These are phyloP conservation scores for Pichia exigua DNA, from an alignment of 805 yeast genomes.

Conservation along the genomic window DNA sequence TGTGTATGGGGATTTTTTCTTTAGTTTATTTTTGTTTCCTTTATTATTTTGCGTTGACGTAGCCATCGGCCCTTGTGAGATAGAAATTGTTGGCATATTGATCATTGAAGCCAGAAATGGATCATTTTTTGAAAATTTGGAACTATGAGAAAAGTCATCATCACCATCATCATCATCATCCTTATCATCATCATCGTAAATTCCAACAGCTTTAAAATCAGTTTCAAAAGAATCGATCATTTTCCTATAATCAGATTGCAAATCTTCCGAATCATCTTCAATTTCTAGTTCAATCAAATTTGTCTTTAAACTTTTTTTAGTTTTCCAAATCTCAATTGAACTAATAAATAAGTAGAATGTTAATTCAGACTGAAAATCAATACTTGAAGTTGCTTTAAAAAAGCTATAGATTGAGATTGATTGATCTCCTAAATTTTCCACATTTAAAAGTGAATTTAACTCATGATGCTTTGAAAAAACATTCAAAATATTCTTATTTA, in stretches of 20 bases:
- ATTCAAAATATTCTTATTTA: not conserved
- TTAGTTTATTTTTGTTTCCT: not conserved
- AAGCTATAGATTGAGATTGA: not conserved
- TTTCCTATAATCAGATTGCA: constrained; percentile 6
- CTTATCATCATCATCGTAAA: constrained; percentile 4
- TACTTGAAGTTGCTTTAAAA: not conserved
- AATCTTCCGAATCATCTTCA: not conserved
- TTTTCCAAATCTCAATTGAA: constrained; percentile 4
- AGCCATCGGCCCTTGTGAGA: constrained; percentile 1
- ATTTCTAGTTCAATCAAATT: constrained; percentile 1
- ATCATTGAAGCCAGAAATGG: not conserved
- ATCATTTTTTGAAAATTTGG: not conserved
- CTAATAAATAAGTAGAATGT: constrained; percentile 9
- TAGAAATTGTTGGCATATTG: not conserved
- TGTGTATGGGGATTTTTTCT: not conserved
- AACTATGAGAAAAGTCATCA: too few species aligned
- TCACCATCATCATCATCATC: too few species aligned
- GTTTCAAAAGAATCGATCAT: constrained; percentile 9
- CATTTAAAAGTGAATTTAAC: not conserved
- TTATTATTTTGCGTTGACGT: not conserved
- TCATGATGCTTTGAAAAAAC: not conserved
- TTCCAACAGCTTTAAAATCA: constrained; percentile 10
- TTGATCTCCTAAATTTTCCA: not conserved
- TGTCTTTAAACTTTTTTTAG: not conserved
- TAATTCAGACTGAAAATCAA: not conserved